Conservation (phyloP, 139 green algal genomes). For the Pleodorina starrii region DNA sequence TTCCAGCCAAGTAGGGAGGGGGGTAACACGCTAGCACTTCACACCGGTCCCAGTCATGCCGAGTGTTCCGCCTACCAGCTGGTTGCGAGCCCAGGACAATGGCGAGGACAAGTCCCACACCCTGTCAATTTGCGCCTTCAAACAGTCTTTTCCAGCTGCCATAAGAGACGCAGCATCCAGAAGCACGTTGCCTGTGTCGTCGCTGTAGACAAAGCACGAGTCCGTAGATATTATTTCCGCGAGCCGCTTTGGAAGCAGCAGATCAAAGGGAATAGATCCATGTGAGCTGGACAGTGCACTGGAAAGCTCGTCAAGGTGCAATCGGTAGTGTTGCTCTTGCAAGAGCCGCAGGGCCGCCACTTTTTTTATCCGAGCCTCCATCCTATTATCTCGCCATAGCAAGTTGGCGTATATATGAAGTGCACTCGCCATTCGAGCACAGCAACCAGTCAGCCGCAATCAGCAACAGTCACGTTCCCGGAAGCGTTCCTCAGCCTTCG, state of each 20-base stretch:
- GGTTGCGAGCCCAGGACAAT: not conserved
- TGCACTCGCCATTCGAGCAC: not conserved
- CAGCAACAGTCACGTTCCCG: too few species aligned
- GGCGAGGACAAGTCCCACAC: not conserved
- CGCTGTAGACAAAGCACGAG: not conserved
- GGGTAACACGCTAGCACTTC: too few species aligned
- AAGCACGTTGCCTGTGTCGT: not conserved
- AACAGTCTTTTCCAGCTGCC: not conserved
- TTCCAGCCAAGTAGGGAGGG: too few species aligned
- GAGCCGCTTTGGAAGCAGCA: not conserved
- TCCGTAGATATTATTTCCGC: not conserved
- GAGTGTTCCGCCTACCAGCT: not conserved
- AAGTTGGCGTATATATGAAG: constrained; percentile 31
- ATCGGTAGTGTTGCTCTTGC: not conserved
- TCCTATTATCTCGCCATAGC: not conserved
- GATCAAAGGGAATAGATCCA: not conserved
- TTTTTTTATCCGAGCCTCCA: not conserved
- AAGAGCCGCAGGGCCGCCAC: not conserved
- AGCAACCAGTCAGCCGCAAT: not conserved
- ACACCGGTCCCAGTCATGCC: too few species aligned
- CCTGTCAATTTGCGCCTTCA: not conserved
- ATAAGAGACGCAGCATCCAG: not conserved
- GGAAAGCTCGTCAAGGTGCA: not conserved
- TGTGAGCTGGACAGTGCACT: not conserved
- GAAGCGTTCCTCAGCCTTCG: too few species aligned